These are phyloP conservation scores for Kluyveromyces dobzhanskii DNA, from an alignment of 805 yeast genomes.

Conservation along the genomic window DNA sequence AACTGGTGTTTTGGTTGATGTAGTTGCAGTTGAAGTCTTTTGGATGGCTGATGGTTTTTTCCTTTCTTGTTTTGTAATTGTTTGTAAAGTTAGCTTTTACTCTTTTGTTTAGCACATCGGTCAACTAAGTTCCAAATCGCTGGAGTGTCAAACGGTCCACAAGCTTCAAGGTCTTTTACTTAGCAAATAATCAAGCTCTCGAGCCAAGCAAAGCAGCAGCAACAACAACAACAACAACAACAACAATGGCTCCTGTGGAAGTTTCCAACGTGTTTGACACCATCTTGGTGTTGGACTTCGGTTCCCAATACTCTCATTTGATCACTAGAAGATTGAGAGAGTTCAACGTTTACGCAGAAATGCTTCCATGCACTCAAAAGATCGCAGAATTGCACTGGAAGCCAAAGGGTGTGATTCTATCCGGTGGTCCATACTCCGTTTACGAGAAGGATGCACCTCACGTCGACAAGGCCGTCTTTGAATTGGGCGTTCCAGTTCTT, in stretches of 20 bases:
- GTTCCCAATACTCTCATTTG: slow-evolving; percentile 95
- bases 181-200: no score
- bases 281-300: slow-evolving; percentile 93
- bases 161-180: no score
- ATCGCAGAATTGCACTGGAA: slow-evolving; percentile 86
- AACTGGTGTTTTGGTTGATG: no score
- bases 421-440: slow-evolving; percentile 98
- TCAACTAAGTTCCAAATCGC: no score
- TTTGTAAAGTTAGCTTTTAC: no score
- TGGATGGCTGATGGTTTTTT: no score
- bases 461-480: slow-evolving; percentile 89
- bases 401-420: slow-evolving; percentile 91
- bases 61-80: no score
- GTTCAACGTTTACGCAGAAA: slow-evolving; percentile 96
- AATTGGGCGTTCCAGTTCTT: slow-evolving; percentile 84
- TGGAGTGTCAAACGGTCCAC: no score
- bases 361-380: slow-evolving; percentile 99
- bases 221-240: no score
- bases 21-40: no score
- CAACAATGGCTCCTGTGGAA: slow-evolving; percentile 22
- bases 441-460: slow-evolving; percentile 95
- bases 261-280: slow-evolving; percentile 92
- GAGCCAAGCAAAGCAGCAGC: no score
- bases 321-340: slow-evolving; percentile 97
- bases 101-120: no score